Evolutionary conservation across 1,284 basidiomycete genomes (phyloP).

Genomic region (Tilletia horrida): DNA sequence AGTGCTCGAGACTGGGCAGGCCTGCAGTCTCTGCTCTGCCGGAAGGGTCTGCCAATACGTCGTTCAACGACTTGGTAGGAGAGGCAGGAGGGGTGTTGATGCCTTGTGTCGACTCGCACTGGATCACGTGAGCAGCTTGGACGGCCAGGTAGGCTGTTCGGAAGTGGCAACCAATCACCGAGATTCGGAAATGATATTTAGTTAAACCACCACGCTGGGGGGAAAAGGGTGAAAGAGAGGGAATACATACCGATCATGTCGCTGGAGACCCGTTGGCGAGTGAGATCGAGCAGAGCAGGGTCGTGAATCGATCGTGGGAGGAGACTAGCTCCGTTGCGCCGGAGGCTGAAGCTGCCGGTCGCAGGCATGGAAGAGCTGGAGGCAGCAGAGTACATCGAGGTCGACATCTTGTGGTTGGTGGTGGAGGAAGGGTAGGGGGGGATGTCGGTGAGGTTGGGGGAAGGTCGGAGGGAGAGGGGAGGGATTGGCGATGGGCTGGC

Average conservation of each 20-base stretch:
- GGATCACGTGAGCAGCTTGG: constrained; percentile 53
- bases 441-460: constrained; percentile 15
- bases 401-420: constrained; percentile 27
- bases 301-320: constrained; percentile 52
- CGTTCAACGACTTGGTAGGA: constrained; percentile 40
- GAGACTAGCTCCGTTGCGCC: constrained; percentile 51
- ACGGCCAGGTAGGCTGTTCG: constrained; percentile 51
- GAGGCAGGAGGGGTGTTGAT: constrained; percentile 44
- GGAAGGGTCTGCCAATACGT: constrained; percentile 44
- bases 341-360: constrained; percentile 31
- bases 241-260: constrained; percentile 47
- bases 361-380: constrained; percentile 31
- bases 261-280: constrained; percentile 50
- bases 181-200: not conserved
- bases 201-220: not conserved
- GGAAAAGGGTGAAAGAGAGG: not conserved
- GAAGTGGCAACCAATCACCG: no score
- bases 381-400: constrained; percentile 16
- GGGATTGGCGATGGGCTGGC: constrained; percentile 13
- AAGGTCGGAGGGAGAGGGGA: not conserved
- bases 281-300: constrained; percentile 51
- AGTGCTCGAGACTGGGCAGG: constrained; percentile 77
- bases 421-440: constrained; percentile 19
- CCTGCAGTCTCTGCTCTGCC: constrained; percentile 56
- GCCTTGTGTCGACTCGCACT: constrained; percentile 42